These are phyloP conservation scores for Panicum virgatum DNA, from an alignment of 202 grass and related monocot genomes.

Conservation along the genomic window DNA sequence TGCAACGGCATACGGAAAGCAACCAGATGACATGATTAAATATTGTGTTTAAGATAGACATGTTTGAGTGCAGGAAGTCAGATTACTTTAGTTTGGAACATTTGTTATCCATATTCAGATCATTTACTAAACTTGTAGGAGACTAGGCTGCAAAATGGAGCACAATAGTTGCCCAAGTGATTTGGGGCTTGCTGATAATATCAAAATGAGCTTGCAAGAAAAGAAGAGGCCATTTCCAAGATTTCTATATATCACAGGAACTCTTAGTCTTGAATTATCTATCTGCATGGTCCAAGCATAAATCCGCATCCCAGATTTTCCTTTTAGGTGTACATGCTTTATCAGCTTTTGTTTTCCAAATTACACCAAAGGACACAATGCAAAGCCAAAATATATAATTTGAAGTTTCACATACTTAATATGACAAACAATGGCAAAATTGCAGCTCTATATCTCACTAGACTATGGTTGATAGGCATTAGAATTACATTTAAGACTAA, in stretches of 20 bases:
- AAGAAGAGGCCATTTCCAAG: background rate
- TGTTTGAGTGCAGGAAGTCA: background rate
- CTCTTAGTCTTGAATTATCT: background rate
- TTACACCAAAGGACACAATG: slow-evolving; percentile 1
- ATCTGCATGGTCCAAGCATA: background rate
- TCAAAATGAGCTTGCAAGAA: slow-evolving; percentile 2
- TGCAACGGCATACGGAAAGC: background rate
- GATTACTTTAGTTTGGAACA: background rate
- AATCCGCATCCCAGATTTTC: background rate
- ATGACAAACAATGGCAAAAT: slow-evolving; percentile 32
- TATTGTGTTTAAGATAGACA: background rate
- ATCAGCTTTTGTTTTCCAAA: background rate
- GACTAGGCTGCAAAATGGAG: background rate
- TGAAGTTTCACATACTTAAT: slow-evolving; percentile 10
- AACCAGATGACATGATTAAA: background rate
- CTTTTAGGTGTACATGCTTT: background rate
- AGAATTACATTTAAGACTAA: slow-evolving; percentile 18
- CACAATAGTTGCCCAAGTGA: background rate
- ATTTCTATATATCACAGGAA: background rate
- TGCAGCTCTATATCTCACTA: slow-evolving; percentile 16
- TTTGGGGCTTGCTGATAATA: background rate
- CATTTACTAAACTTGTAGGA: background rate
- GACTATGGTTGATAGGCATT: slow-evolving; percentile 22
- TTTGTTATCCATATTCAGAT: background rate
- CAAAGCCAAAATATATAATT: slow-evolving; percentile 12